Evolutionary conservation across 2,329 filamentous ascomycete genomes (phyloP), one percentile per base, ranked within the genome.

Genomic region (Dactylellina drechsleri): DNA sequence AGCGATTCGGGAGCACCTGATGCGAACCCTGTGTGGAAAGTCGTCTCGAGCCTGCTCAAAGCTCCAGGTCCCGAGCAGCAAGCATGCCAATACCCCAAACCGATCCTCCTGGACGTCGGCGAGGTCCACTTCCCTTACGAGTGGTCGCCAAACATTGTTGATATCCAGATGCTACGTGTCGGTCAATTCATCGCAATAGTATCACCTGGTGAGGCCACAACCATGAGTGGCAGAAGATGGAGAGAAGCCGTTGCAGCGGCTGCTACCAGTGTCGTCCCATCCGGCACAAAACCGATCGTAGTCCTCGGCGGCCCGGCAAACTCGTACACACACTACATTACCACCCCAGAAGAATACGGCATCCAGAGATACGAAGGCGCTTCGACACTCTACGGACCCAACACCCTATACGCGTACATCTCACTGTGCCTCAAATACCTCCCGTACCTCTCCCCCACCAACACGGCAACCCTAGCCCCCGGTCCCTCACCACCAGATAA

Each of bases 281-380:
- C 41, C 7, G 71, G 58, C 90, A 91, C 0, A 80, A 92, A n/a
- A 0, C 71, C 71, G 6, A 65, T 75, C 15, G 92, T 96, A 2
- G 91, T 97, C 0, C 85, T 97, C 0, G 92, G 93, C 26, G 93
- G 92, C 0, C 93, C 94, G 0, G 92, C 92, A 59, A 98, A 98
- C 81, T 93, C 88, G 71, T 98, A 98, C 81, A 89, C 92, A 2
- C 91, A 94, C 82, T 94, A 94, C 81, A 88, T 92, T 71, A 82
- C 89, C 0, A 94, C 92, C 0, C 86, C 89, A 28, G 91, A 96
- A 81, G 91, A 96, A 81, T 96, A 95, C 81, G 83, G 84, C 12
- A 85, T 95, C 53, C 94, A 97, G 83, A 90, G 94, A 8, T 97
- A 97, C 82, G 94, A 98, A 83, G 94, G 93, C n/a, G 94, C 92